These are phyloP conservation scores for Bondarzewia mesenterica DNA, from an alignment of 1,284 basidiomycete species.

Conservation along the genomic window DNA sequence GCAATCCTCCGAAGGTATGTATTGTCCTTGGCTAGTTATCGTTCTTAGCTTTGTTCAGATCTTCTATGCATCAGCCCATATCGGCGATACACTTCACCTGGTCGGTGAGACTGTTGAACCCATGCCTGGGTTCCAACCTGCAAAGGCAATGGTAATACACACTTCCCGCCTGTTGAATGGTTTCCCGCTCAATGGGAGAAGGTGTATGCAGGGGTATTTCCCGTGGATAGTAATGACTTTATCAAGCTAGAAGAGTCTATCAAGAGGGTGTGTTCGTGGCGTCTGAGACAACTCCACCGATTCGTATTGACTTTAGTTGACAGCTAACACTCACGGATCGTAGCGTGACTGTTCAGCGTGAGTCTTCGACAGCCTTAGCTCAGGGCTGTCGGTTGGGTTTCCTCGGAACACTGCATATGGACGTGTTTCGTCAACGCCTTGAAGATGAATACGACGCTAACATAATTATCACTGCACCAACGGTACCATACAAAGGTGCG, in stretches of 20 bases:
- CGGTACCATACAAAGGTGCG: constrained; percentile 85
- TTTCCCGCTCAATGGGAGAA: constrained; percentile 20
- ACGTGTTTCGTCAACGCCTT: constrained; percentile 91
- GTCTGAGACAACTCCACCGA: neutral
- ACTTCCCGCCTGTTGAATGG: neutral
- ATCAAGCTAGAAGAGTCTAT: constrained; percentile 94
- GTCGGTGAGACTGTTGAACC: constrained; percentile 73
- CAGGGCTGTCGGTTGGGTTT: constrained; percentile 96
- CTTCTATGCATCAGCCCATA: constrained; percentile 54
- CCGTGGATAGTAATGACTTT: constrained; percentile 88
- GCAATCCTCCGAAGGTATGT: constrained; percentile 85
- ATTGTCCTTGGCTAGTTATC: neutral
- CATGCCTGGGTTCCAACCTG: constrained; percentile 87
- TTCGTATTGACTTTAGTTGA: constrained; percentile 11
- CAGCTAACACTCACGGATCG: constrained; percentile 83
- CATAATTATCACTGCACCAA: constrained; percentile 88
- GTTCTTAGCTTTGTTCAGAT: neutral
- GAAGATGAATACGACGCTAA: constrained; percentile 95
- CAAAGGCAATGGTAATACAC: constrained; percentile 81
- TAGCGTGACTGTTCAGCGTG: constrained; percentile 86
- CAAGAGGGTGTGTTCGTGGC: constrained; percentile 54
- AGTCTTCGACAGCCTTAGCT: constrained; percentile 90
- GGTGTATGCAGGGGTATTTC: constrained; percentile 96
- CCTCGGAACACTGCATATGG: constrained; percentile 94
- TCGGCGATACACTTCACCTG: constrained; percentile 90